Evolutionary conservation across 345 rosid species (phyloP), one percentile per base, ranked within the genome.

Genomic region (Eucalyptus leucophloia): DNA sequence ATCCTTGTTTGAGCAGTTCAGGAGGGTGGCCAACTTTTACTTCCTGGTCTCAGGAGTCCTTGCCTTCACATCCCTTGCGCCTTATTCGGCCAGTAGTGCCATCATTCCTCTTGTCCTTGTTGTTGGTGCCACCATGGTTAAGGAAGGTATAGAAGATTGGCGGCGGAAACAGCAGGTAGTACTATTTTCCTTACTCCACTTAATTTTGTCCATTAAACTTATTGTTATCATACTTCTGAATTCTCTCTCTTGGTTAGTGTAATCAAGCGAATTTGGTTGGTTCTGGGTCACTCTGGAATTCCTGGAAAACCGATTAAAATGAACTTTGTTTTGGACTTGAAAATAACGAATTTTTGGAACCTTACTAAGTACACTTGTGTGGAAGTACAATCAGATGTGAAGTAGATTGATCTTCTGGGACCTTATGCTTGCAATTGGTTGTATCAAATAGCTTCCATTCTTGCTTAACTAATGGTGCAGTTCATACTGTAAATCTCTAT

Each of bases 1-100:
- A 90, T 96, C 99, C 42, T 94, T 98, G 92, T 98, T 98, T 91
- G 99, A 98, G 93, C 99, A 98, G 94, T 98, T 98, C 51, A 94
- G 99, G 80, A 95, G 99, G 92, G 99, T 96, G 2, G 99, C 99
- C 26, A 98, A 98, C 89, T 98, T 98, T 89, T 98, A 86, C 91
- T 98, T 98, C 92, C 91, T 98, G 90, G 95, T 95, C 28, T 90
- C 92, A 88, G 99, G 98, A 54, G 89, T 95, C 88, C 88, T 97
- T 89, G 90, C 99, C 85, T 96, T 96, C 93, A 96, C 99, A 90
- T 8, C 90, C 50, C 95, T 98, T 34, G 94, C 99, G 34, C 97
- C 99, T 89, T 98, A 95, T 72, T 89, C 96, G 3, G 96, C 98
- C 89, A 87, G 93, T 12, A 96, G 95, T 85, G 94, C 99, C 88